Evolutionary conservation across 495 filamentous ascomycete species (phyloP), one percentile per base, ranked within the genome.

Genomic region (Viridothelium virens): DNA sequence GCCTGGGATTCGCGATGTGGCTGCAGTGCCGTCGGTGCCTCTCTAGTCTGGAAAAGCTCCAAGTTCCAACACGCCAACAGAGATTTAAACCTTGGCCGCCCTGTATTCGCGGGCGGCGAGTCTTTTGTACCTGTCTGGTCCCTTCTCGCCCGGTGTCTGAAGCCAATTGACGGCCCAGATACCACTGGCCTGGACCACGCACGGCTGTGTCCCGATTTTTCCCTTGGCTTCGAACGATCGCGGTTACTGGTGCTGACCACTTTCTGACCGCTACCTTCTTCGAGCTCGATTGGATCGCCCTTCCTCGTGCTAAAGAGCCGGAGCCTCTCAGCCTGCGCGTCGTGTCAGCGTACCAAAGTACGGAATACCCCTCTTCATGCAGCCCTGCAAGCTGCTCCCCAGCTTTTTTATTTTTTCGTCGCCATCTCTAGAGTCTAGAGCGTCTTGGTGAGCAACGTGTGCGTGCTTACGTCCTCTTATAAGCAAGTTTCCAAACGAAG

Each of bases 271-370:
- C 53, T 18, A 36, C 53, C 18, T n/a, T 53, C 16, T 18, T 31
- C 53, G 53, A 59, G 53, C 18, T 59, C 53, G 53, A 59, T 59
- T 59, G 53, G 53, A 36, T 36, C 18, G 53, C 53, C 18, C 53
- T 59, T 31, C 4, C 18, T 9, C 18, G 53, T 7, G 18, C 53
- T 4, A 59, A 31, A 59, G 33, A 33, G 18, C 39, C 39, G 6
- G 39, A 44, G 39, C 39, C 12, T 44, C 39, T 6, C 53, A 59
- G 53, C 53, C 48, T 31, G 31, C 25, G 53, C 53, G 53, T 6
- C 53, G 53, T 36, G 53, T 59, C 53, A 59, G 53, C 53, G 53
- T 4, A 4, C 18, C 12, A 6, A 4, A n/a, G 53, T 59, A 59
- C 36, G 18, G 6, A 59, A 31, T 59, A 59, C 53, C 53, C 53